Base-by-base conservation (phyloP, 441 rosid species). In the Croton laevigatus region DNA sequence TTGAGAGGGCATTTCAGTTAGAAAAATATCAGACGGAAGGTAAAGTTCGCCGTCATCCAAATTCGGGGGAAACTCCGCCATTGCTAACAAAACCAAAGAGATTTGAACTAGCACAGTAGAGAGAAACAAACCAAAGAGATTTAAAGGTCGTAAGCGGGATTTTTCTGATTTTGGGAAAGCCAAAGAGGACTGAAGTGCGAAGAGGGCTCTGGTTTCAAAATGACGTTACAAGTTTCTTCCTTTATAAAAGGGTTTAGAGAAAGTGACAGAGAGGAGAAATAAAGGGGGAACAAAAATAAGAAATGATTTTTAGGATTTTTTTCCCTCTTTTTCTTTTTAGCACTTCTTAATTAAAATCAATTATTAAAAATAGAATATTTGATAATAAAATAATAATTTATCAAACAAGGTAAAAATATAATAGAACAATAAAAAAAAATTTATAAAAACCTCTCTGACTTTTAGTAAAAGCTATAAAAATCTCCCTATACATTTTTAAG, bases 21-120 rank as follows among this genome's bases (percentile, higher is more conserved):
- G 4, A 58, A 80, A 76, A 55, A 76, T 64, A 68, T 78, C 80
- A 59, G 78, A 49, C 3, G 85, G 81, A n/a, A 84, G 78, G 73
- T 73, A 78, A 0, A 44, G 68, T 27, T 79, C 82, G n/a, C 82
- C 85, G 16, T 81, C 78, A 4, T 79, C 83, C 64, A 84, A 75
- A 68, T 76, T 78, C 22, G 68, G 74, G 51, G 81, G 79, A 65
- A 79, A 69, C 66, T 71, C 68, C 48, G 83, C 83, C 83, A 80
- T 80, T 59, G 27, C 10, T 51, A 59, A 19, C 13, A 3, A 40
- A 40, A 9, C 8, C 44, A 40, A 40, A 6, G 44, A 40, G 1
- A 6, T 4, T 14, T 34, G 49, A 19, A 61, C 53, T 19, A 57
- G 4, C 16, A 5, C n/a, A 11, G 16, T 11, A n/a, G 23, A 40